Evolutionary conservation across 2,329 filamentous ascomycete species (phyloP), one percentile per base, ranked within the genome.

Genomic region (Periconia macrospinosa): DNA sequence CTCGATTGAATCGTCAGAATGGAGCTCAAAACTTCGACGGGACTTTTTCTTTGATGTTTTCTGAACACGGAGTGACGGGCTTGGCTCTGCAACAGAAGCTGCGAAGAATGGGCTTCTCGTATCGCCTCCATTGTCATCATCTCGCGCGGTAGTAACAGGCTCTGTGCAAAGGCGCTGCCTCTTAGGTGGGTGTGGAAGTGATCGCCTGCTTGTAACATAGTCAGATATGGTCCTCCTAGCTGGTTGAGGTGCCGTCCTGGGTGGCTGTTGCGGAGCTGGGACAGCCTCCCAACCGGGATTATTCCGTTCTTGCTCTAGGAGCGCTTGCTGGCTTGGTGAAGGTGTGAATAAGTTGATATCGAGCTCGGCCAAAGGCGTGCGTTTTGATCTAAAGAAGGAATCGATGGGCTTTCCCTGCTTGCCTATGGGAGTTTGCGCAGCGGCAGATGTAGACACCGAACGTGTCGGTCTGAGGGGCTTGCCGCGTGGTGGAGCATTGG

Each of bases 341-440:
- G 83, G 84, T 1, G 83, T 86, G 65, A 90, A 85, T 55, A 77
- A 81, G 65, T 90, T 90, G 0, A 85, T 83, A 66, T 89, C 85
- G 19, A 90, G 74, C 66, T 90, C 87, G 18, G 83, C 85, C 52
- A 90, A 76, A 11, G 87, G 86, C 33, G 78, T 81, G 3, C 87
- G 81, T 62, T 80, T 84, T 8, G 83, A 76, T 53, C 83, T 87
- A 76, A 89, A 89, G 71, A 87, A 89, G 2, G 80, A 78, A 47
- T 83, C 81, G 51, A 89, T 88, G 1, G 85, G 76, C 59, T 83
- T 84, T 41, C 77, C 78, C n/a, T 81, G 78, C 73, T 88, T 88
- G 54, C 82, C 63, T 55, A 84, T 80, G 1, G 78, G 77, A 1
- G 78, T 79, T 41, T 72, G 68, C 3, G 58, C 50, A 9, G 57